Base-by-base conservation (phyloP, 495 filamentous ascomycete species). In the Echria macrotheca region DNA sequence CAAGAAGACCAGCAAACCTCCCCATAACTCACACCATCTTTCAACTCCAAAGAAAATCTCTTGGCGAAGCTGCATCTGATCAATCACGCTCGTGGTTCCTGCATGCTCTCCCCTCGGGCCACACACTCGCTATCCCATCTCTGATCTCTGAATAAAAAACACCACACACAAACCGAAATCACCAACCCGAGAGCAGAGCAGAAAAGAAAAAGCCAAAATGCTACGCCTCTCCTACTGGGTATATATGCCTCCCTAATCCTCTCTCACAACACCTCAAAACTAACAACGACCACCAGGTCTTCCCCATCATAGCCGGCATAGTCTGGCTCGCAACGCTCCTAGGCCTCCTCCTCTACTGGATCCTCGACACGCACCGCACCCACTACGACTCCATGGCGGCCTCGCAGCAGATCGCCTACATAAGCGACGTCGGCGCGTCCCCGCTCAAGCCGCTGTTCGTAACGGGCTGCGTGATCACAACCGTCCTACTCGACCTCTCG, bases 401-500 rank as follows among this genome's bases (percentile, higher is more conserved):
- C 0, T 60, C 57, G 39, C 87, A 91, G 57, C 72, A 61, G 2
- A 88, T 96, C 47, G 86, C 91, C 63, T 95, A 86, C 62, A 87
- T 89, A 55, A 86, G 82, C n/a, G 89, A 96, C 66, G 74, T 96
- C 22, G 93, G 89, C 51, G 72, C 69, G 5, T 54, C 58, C 18
- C 38, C 71, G 0, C 70, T 96, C 2, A 89, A 96, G 53, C 93
- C 93, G 0, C 72, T 97, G 1, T 98, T 98, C 72, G 80, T 98
- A 49, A 72, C 82, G 9, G 89, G 89, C 46, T 84, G 82, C 67
- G 70, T 75, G 9, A 71, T 96, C 15, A 91, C 87, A 14, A 87
- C 89, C 44, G 71, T 96, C 26, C 85, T 89, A 52, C 80, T 98
- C 49, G 87, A 95, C 71, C 67, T 91, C 21, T 80, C 86, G 9